Percentiles rank a stretch among this genome's conserved stretches.
Evolutionary conservation across 1,284 basidiomycete genomes (phyloP).

Genomic region (Sphaerobolus stellatus): DNA sequence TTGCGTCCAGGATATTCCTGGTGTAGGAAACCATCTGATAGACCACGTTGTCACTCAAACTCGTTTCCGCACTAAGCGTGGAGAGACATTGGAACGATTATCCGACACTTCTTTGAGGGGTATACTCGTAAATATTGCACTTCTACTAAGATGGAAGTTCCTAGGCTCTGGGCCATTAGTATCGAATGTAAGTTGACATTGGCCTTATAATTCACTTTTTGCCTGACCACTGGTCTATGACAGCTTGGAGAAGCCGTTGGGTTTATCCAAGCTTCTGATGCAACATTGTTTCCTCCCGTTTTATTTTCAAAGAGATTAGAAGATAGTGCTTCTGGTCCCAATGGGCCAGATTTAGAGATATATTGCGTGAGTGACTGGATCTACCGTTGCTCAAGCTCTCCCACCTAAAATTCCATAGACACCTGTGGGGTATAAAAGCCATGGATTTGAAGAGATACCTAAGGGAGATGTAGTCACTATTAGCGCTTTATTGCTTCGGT

Average conservation of each 20-base stretch:
- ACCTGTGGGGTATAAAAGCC: conserved; percentile 18
- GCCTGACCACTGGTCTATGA: background rate
- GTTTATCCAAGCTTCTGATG: background rate
- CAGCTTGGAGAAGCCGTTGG: background rate
- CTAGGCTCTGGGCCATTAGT: background rate
- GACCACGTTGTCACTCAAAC: background rate
- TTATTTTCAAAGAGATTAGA: background rate
- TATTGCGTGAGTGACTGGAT: background rate
- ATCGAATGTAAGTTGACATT: background rate
- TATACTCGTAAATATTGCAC: background rate
- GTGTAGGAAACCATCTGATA: conserved; percentile 4
- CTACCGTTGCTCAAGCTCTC: background rate
- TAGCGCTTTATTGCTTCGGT: conserved; percentile 32
- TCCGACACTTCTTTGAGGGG: background rate
- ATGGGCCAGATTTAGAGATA: background rate
- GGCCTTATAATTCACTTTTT: background rate
- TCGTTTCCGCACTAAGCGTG: background rate
- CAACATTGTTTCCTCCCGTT: background rate
- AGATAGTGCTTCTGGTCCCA: background rate
- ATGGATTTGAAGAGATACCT: conserved; percentile 19
- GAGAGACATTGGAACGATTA: background rate
- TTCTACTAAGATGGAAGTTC: background rate
- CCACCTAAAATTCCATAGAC: background rate
- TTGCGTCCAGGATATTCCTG: conserved; percentile 2
- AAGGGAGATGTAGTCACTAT: conserved; percentile 28